Conservation (phyloP, 2,329 filamentous ascomycete genomes). For the Cryphonectria nitschkei region DNA sequence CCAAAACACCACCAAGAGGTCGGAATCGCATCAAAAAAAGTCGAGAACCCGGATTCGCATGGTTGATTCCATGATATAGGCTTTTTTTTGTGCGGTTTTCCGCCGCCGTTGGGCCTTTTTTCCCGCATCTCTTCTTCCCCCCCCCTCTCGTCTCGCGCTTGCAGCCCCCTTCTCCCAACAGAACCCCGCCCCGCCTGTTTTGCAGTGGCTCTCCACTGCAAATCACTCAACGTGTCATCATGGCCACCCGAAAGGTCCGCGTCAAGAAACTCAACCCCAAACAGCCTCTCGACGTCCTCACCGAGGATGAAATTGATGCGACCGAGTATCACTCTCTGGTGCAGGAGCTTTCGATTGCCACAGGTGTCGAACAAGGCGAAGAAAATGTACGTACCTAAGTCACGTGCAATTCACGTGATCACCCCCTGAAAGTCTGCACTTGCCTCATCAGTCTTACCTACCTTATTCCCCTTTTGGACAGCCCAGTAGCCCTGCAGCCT, state of each 20-base stretch:
- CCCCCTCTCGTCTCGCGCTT: slow-evolving; percentile 32
- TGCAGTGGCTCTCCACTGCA: slow-evolving; percentile 41
- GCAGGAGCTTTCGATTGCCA: slow-evolving; percentile 84
- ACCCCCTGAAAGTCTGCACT: slow-evolving; percentile 13
- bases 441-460: slow-evolving; percentile 14
- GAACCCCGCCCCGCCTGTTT: slow-evolving; percentile 21
- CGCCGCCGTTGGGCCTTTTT: slow-evolving; percentile 48
- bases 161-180: slow-evolving; percentile 29
- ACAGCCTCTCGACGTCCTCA: slow-evolving; percentile 82
- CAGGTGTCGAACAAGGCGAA: slow-evolving; percentile 94
- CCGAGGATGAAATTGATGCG: slow-evolving; percentile 88
- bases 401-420: slow-evolving; percentile 32
- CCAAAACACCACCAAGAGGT: slow-evolving; percentile 56
- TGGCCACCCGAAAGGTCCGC: slow-evolving; percentile 71
- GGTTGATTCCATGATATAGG: slow-evolving; percentile 63
- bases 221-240: slow-evolving; percentile 41
- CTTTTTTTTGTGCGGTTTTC: slow-evolving; percentile 67
- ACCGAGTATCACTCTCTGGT: slow-evolving; percentile 84
- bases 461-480: slow-evolving; percentile 18
- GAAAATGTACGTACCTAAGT: slow-evolving; percentile 80
- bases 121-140: slow-evolving; percentile 34
- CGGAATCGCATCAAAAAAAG: slow-evolving; percentile 59
- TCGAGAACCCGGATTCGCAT: slow-evolving; percentile 55
- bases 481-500: slow-evolving; percentile 12
- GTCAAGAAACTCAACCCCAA: slow-evolving; percentile 93